Conservation (phyloP, 169 alveolate species). For the Plasmodium blacklocki region DNA sequence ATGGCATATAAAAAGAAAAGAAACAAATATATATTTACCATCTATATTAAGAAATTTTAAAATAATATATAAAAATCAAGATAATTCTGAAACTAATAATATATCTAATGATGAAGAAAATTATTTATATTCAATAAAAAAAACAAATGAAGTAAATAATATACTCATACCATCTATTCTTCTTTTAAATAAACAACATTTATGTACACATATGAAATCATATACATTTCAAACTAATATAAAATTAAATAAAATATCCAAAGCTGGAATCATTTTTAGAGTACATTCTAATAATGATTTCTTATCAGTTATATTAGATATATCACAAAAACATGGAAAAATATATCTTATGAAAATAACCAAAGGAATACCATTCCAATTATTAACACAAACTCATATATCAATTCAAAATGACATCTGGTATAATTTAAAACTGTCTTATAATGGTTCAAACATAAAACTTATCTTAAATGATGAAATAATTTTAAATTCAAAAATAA, state of each 20-base stretch:
- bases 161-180: constrained; percentile 60
- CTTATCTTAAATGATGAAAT: constrained; percentile 51
- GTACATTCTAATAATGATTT: constrained; percentile 53
- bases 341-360: constrained; percentile 65
- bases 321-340: constrained; percentile 34
- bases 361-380: constrained; percentile 74
- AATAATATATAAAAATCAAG: neutral
- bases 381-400: constrained; percentile 66
- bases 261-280: constrained; percentile 69
- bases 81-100: neutral
- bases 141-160: constrained; percentile 6
- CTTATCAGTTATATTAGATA: constrained; percentile 72
- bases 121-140: constrained; percentile 31
- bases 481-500: constrained; percentile 27
- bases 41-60: too few relatives aligned
- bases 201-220: constrained; percentile 42
- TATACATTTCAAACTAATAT: constrained; percentile 30
- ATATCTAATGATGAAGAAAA: constrained; percentile 10
- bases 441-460: constrained; percentile 34
- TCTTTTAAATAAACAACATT: constrained; percentile 45
- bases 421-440: constrained; percentile 42
- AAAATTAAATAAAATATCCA: constrained; percentile 37
- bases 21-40: too few relatives aligned
- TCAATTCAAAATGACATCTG: constrained; percentile 38
- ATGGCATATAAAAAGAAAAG: constrained; percentile 13